A percentile compares a stretch with the other conserved stretches of the same genome.
Conservation (phyloP, 306 rosid species). For the Quercus glauca region DNA sequence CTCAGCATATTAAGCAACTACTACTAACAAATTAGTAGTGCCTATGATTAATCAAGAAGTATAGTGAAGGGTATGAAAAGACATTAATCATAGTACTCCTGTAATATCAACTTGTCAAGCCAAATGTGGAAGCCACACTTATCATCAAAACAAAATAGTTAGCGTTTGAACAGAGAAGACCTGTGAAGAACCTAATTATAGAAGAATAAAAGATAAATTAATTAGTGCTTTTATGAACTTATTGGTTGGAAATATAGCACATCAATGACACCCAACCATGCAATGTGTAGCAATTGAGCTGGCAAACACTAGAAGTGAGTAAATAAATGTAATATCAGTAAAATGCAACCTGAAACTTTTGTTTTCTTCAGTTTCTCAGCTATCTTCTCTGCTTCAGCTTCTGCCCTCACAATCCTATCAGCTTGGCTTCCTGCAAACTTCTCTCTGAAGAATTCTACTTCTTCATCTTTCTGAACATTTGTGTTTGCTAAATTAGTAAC, state of each 20-base stretch:
- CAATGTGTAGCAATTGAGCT: neutral
- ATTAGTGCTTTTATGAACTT: neutral
- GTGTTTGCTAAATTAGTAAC: slow-evolving; percentile 17
- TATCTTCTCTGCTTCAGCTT: slow-evolving; percentile 70
- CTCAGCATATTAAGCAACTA: neutral
- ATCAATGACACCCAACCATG: neutral
- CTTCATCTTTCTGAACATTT: slow-evolving; percentile 72
- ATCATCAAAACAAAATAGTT: neutral
- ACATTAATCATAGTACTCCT: neutral
- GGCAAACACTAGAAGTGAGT: neutral
- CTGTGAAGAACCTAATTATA: neutral
- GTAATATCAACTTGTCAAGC: neutral
- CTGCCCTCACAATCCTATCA: slow-evolving; percentile 76
- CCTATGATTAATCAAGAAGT: neutral
- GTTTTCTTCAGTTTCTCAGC: slow-evolving; percentile 73
- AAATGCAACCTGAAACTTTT: slow-evolving; percentile 1
- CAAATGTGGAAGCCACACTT: neutral
- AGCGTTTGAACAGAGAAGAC: neutral
- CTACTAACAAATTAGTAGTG: neutral
- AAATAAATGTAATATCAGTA: neutral
- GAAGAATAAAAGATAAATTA: neutral
- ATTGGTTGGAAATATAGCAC: neutral
- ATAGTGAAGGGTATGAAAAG: neutral
- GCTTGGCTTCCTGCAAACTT: slow-evolving; percentile 97
- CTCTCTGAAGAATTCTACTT: slow-evolving; percentile 64